Conservation (phyloP, 2,329 filamentous ascomycete species). For the Moelleriella libera region DNA sequence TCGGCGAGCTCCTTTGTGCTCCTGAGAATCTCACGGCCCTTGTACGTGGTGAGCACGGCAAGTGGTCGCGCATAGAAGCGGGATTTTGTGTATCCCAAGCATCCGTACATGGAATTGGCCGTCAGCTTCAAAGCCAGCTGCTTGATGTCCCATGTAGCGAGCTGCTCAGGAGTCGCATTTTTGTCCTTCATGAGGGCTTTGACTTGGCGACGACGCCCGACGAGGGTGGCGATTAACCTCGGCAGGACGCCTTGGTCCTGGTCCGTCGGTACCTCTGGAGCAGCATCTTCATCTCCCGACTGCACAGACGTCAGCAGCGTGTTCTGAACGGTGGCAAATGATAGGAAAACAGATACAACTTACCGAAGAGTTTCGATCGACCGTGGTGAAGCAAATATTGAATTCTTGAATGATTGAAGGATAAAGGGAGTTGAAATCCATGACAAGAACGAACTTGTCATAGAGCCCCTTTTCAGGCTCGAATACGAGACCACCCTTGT, state of each 20-base stretch:
- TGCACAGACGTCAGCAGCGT: slow-evolving; percentile 3
- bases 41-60: slow-evolving; percentile 90
- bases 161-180: slow-evolving; percentile 67
- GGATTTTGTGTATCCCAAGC: slow-evolving; percentile 90
- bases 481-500: slow-evolving; percentile 95
- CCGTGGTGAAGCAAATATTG: slow-evolving; percentile 98
- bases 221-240: slow-evolving; percentile 79
- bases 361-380: slow-evolving; percentile 63
- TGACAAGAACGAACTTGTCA: slow-evolving; percentile 95
- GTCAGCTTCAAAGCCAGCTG: slow-evolving; percentile 93
- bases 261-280: slow-evolving; percentile 72
- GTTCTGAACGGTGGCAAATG: slow-evolving; percentile 12
- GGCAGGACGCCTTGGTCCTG: slow-evolving; percentile 78
- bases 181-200: slow-evolving; percentile 97
- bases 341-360: slow-evolving; percentile 15
- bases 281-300: slow-evolving; percentile 65
- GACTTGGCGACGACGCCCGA: slow-evolving; percentile 77
- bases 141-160: slow-evolving; percentile 95
- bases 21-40: slow-evolving; percentile 91
- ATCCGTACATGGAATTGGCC: slow-evolving; percentile 99
- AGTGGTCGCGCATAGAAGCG: slow-evolving; percentile 93
- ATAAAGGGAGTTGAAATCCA: slow-evolving; percentile 99
- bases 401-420: slow-evolving; percentile 98
- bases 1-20: slow-evolving; percentile 95
- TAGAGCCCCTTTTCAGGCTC: slow-evolving; percentile 96